Conservation (phyloP, 495 filamentous ascomycete genomes). For the Apiosordaria backusii region DNA sequence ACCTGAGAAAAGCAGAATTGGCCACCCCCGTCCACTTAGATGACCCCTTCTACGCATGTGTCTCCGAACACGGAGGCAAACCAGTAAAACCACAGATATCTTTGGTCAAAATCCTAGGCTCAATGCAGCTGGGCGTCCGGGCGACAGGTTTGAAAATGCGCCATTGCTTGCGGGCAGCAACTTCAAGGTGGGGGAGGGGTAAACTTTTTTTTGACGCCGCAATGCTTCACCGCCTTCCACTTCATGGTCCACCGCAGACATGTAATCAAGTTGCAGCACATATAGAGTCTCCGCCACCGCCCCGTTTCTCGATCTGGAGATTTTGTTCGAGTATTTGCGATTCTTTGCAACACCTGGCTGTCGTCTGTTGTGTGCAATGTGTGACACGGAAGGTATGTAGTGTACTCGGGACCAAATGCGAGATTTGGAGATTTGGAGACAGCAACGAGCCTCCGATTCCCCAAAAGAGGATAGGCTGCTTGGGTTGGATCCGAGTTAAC, state of each 20-base stretch:
- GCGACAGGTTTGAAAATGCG: not conserved
- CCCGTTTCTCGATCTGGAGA: not conserved
- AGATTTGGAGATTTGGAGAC: not conserved
- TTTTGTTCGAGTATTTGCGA: not conserved
- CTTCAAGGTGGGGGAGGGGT: constrained; percentile 17
- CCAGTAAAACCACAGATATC: not conserved
- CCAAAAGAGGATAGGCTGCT: not conserved
- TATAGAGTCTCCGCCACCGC: not conserved
- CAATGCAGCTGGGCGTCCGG: constrained; percentile 5
- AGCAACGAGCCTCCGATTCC: not conserved
- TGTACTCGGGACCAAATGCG: not conserved
- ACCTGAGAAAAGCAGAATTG: not conserved
- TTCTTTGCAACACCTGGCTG: not conserved
- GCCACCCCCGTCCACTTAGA: constrained; percentile 12
- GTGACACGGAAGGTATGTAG: not conserved
- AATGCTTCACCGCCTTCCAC: constrained; percentile 13
- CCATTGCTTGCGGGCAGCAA: not conserved
- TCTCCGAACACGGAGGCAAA: constrained; percentile 17
- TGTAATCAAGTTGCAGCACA: not conserved
- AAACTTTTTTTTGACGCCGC: constrained; percentile 8
- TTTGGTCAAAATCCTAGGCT: constrained; percentile 5
- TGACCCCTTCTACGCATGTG: constrained; percentile 18
- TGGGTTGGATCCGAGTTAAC: not conserved
- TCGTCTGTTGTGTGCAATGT: not conserved
- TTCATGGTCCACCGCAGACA: not conserved